A percentile compares a stretch with the other conserved stretches of the same genome.
Evolutionary conservation across 176 grass and related monocot genomes (phyloP).

Genomic region (Tillandsia fasciculata): DNA sequence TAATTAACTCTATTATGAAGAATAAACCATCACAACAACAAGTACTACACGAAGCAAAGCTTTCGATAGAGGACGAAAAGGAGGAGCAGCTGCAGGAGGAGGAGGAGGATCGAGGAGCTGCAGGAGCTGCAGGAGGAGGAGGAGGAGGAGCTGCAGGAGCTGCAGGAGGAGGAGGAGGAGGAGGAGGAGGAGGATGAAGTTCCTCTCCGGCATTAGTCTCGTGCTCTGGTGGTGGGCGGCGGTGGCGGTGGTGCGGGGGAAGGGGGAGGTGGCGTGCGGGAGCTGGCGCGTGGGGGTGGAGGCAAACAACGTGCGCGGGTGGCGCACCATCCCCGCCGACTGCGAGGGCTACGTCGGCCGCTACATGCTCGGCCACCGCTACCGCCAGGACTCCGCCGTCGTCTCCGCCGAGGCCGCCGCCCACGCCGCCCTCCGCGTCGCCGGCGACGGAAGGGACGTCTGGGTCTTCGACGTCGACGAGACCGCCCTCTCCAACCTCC

Average conservation of each 20-base stretch:
- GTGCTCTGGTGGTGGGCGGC: neutral
- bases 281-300: conserved; percentile 51
- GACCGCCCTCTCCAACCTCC: conserved; percentile 45
- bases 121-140: too few relatives aligned
- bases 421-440: conserved; percentile 25
- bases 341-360: conserved; percentile 37
- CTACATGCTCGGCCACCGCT: conserved; percentile 44
- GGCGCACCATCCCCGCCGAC: conserved; percentile 23
- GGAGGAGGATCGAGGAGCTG: too few relatives aligned
- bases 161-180: too few relatives aligned
- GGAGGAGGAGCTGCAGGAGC: too few relatives aligned
- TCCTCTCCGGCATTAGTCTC: too few relatives aligned
- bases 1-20: too few relatives aligned
- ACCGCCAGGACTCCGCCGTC: conserved; percentile 30
- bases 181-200: too few relatives aligned
- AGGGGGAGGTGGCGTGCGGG: conserved; percentile 18
- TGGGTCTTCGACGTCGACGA: conserved; percentile 68
- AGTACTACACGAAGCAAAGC: too few relatives aligned
- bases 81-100: too few relatives aligned
- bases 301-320: conserved; percentile 34
- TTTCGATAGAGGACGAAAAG: too few relatives aligned
- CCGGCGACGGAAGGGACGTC: conserved; percentile 35
- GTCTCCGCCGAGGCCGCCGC: conserved; percentile 38
- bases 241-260: conserved; percentile 6
- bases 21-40: too few relatives aligned